Conservation (phyloP, 2,329 filamentous ascomycete species). For the Pseudogymnoascus sp. region DNA sequence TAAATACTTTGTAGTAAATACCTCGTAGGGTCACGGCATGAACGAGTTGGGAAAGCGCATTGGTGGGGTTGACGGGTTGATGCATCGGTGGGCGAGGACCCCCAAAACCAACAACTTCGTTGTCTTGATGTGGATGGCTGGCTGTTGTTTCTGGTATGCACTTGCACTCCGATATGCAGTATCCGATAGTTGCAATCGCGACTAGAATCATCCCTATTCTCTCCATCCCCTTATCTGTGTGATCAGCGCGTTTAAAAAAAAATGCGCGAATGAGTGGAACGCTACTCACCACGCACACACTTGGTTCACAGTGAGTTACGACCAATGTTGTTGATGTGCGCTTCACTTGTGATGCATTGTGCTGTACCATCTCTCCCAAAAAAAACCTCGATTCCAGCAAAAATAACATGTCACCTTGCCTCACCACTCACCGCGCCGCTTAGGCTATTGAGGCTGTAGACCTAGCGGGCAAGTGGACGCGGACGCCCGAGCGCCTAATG, state of each 20-base stretch:
- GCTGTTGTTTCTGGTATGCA: not conserved
- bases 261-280: not conserved
- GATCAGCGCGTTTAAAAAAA: conserved; percentile 6
- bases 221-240: not conserved
- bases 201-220: not conserved
- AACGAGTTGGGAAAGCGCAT: conserved; percentile 3
- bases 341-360: not conserved
- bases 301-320: not conserved
- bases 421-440: not conserved
- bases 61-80: conserved; percentile 1
- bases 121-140: not conserved
- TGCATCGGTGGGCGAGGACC: not conserved
- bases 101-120: not conserved
- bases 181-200: not conserved
- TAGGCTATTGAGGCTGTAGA: not conserved
- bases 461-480: not conserved
- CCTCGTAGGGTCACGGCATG: not conserved
- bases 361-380: not conserved
- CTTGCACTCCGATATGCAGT: not conserved
- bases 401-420: conserved; percentile 3
- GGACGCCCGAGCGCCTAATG: not conserved
- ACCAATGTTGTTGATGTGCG: not conserved
- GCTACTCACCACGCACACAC: not conserved
- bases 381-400: not conserved
- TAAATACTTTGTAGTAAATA: not conserved